phyloP scores from a whole-genome alignment of 2,329 filamentous ascomycete genomes.

The Diaporthe sp. region DNA sequence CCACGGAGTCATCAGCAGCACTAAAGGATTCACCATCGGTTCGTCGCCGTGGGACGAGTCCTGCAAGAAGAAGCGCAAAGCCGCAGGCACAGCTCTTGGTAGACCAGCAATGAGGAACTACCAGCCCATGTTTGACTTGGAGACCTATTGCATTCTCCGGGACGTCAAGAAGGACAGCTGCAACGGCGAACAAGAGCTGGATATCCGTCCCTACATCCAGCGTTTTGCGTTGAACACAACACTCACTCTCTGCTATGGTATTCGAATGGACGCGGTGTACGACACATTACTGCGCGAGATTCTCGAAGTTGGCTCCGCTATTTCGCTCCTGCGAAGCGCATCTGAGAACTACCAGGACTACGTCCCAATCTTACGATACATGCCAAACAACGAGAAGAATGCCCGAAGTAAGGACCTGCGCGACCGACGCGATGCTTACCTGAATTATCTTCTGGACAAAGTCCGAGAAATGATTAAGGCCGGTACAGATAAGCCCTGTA shows the following conservation, averaged over 20 bases:
- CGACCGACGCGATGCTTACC: conserved; percentile 60
- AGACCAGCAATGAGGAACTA: conserved; percentile 61
- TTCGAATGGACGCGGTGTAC: conserved; percentile 66
- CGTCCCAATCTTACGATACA: conserved; percentile 61
- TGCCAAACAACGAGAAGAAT: conserved; percentile 66
- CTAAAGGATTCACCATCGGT: conserved; percentile 68
- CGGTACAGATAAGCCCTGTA: conserved; percentile 66
- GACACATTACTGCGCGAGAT: conserved; percentile 65
- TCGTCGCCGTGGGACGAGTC: conserved; percentile 65
- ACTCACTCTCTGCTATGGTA: conserved; percentile 66
- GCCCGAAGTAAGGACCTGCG: conserved; percentile 59
- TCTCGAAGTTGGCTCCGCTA: conserved; percentile 64
- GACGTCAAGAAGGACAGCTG: conserved; percentile 60
- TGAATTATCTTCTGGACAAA: conserved; percentile 62
- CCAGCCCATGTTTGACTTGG: conserved; percentile 65
- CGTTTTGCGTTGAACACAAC: conserved; percentile 67
- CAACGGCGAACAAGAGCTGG: conserved; percentile 56
- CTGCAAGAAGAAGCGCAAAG: conserved; percentile 66
- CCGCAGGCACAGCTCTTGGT: conserved; percentile 60
- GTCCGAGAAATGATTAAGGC: conserved; percentile 63
- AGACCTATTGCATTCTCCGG: conserved; percentile 62
- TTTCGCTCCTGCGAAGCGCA: conserved; percentile 61
- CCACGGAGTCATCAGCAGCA: conserved; percentile 63
- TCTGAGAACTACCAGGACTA: conserved; percentile 68
- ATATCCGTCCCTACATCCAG: conserved; percentile 63